phyloP scores from a whole-genome alignment of 306 rosid genomes.

The Carpinus viminea region DNA sequence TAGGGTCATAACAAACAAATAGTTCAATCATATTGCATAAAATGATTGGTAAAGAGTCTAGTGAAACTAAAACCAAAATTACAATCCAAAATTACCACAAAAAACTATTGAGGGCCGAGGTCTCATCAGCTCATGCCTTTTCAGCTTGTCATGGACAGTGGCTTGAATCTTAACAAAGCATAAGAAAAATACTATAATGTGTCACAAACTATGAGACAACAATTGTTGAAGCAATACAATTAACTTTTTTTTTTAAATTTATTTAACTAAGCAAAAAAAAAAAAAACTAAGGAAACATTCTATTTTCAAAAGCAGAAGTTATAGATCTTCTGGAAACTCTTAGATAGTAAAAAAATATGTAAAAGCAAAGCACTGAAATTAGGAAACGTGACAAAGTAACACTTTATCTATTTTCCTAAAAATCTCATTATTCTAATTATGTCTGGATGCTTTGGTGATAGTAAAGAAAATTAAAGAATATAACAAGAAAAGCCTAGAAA shows the following conservation, averaged over 20 bases:
- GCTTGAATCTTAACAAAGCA: constrained; percentile 68
- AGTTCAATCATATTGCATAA: neutral
- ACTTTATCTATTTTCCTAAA: neutral
- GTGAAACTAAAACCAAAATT: neutral
- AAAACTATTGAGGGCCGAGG: too few species aligned
- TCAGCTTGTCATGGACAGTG: constrained; percentile 59
- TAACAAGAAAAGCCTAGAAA: neutral
- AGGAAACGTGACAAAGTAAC: neutral
- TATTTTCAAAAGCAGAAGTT: neutral
- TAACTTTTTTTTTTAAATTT: too few species aligned
- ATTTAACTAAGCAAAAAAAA: neutral
- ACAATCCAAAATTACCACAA: neutral
- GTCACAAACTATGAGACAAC: constrained; percentile 3
- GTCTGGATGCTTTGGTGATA: neutral
- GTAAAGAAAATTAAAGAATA: neutral
- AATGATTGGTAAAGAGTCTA: neutral
- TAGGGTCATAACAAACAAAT: neutral
- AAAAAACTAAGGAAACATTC: neutral
- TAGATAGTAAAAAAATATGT: neutral
- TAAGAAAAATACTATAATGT: constrained; percentile 10
- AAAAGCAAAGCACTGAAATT: neutral
- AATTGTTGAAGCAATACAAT: neutral
- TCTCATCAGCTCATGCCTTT: constrained; percentile 73
- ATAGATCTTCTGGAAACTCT: neutral
- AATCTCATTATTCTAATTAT: neutral